These are phyloP conservation scores for Miscanthus sacchariflorus DNA, from an alignment of 202 grass and related monocot genomes.

Conservation along the genomic window DNA sequence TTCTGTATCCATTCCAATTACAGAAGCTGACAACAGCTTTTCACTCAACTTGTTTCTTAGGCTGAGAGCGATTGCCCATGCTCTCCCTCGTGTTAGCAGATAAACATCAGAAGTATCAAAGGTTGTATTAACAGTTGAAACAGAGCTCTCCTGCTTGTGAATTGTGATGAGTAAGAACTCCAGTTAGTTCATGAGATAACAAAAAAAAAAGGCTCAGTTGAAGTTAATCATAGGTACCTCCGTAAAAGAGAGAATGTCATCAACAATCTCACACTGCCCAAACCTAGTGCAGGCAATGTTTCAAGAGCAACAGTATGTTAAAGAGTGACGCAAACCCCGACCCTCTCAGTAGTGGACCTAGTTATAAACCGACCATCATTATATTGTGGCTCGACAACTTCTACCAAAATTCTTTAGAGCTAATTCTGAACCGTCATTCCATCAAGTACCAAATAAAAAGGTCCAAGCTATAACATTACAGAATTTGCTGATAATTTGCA, in stretches of 20 bases:
- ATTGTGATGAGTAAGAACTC: conserved; percentile 28
- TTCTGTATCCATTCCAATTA: conserved; percentile 59
- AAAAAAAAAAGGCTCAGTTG: conserved; percentile 16
- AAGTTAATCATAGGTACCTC: conserved; percentile 30
- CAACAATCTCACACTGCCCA: neutral
- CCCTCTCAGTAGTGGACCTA: too few relatives aligned
- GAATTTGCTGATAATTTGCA: conserved; percentile 8
- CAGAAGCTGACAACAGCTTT: conserved; percentile 68
- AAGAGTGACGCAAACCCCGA: too few relatives aligned
- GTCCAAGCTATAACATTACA: neutral
- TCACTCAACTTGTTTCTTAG: conserved; percentile 64
- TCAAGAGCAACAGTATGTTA: neutral
- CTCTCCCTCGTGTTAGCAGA: conserved; percentile 76
- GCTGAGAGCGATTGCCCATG: conserved; percentile 80
- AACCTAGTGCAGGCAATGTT: neutral
- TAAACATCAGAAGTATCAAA: conserved; percentile 47
- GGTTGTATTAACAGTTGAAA: conserved; percentile 43
- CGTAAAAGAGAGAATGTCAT: neutral
- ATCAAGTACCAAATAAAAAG: too few relatives aligned
- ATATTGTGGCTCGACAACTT: too few relatives aligned
- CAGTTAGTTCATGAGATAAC: conserved; percentile 32
- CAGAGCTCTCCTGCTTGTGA: conserved; percentile 56
- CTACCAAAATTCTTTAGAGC: too few relatives aligned
- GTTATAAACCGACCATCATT: too few relatives aligned
- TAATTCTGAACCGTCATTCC: too few relatives aligned